A percentile compares a stretch with the other conserved stretches of the same genome.
These are phyloP conservation scores for Martensiomyces pterosporus DNA, from an alignment of 192 early-diverging fungal genomes.

Conservation along the genomic window DNA sequence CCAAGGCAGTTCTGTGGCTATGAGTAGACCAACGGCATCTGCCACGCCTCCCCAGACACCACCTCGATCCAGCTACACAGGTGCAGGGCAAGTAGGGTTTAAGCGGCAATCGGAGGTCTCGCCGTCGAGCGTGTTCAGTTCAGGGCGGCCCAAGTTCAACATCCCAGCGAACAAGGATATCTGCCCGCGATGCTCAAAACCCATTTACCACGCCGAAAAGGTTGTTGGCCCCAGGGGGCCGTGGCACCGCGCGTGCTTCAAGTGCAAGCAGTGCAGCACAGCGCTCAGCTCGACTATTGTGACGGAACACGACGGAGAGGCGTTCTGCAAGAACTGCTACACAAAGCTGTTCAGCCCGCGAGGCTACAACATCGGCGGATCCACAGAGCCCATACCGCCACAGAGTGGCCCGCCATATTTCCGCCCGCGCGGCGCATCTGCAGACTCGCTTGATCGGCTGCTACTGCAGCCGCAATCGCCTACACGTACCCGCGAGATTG, in stretches of 20 bases:
- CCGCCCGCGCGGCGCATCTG: background rate
- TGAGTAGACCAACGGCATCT: background rate
- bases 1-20: too few species aligned
- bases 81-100: too few species aligned
- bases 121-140: conserved; percentile 49
- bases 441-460: conserved; percentile 4
- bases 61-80: too few species aligned
- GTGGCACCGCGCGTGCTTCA: conserved; percentile 51
- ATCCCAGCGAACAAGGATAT: conserved; percentile 35
- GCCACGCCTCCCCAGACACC: conserved; percentile 12
- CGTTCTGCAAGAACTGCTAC: conserved; percentile 46
- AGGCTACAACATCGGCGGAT: conserved; percentile 45
- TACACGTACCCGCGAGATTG: background rate
- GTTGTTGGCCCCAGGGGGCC: conserved; percentile 48
- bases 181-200: conserved; percentile 46
- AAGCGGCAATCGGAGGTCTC: too few species aligned
- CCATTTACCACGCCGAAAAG: conserved; percentile 52
- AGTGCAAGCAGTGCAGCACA: conserved; percentile 47
- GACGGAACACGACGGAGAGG: conserved; percentile 51
- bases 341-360: conserved; percentile 46
- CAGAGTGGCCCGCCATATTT: conserved; percentile 1
- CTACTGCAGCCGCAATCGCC: conserved; percentile 1
- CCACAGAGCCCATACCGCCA: conserved; percentile 22
- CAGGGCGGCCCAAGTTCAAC: conserved; percentile 31
- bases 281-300: conserved; percentile 41